phyloP scores from a whole-genome alignment of 768 basidiomycete genomes.

The Russula sp. region DNA sequence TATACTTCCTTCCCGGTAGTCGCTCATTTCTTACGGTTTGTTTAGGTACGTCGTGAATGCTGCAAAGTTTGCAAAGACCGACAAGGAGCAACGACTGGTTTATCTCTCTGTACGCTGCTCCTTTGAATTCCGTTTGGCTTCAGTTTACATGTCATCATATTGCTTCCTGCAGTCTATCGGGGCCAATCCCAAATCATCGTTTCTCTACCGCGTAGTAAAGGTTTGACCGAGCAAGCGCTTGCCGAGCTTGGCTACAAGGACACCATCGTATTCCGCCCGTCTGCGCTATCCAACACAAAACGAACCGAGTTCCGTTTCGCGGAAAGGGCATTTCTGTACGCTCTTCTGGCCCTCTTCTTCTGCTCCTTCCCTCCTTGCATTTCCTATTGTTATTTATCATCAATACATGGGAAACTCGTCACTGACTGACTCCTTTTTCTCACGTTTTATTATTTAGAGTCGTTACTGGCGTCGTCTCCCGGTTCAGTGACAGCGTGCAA shows the following conservation, averaged over 20 bases:
- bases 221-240: constrained; percentile 66
- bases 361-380: not conserved
- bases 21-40: not conserved
- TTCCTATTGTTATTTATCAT: not conserved
- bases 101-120: constrained; percentile 60
- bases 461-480: not conserved
- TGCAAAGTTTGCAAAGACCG: constrained; percentile 52
- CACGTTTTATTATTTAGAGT: not conserved
- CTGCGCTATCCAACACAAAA: constrained; percentile 37
- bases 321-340: constrained; percentile 14
- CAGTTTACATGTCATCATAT: not conserved
- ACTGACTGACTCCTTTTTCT: not conserved
- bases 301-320: not conserved
- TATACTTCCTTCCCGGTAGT: not conserved
- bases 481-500: constrained; percentile 3
- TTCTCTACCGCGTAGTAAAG: constrained; percentile 68
- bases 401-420: not conserved
- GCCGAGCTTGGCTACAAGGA: constrained; percentile 68
- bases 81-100: constrained; percentile 57
- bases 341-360: not conserved
- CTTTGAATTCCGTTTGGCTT: not conserved
- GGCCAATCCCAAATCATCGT: constrained; percentile 48
- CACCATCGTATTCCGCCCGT: constrained; percentile 68
- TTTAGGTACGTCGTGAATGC: constrained; percentile 70
- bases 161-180: constrained; percentile 42